Evolutionary conservation across 1,284 basidiomycete species (phyloP), one percentile per base, ranked within the genome.

Genomic region (Austroboletus niveus): DNA sequence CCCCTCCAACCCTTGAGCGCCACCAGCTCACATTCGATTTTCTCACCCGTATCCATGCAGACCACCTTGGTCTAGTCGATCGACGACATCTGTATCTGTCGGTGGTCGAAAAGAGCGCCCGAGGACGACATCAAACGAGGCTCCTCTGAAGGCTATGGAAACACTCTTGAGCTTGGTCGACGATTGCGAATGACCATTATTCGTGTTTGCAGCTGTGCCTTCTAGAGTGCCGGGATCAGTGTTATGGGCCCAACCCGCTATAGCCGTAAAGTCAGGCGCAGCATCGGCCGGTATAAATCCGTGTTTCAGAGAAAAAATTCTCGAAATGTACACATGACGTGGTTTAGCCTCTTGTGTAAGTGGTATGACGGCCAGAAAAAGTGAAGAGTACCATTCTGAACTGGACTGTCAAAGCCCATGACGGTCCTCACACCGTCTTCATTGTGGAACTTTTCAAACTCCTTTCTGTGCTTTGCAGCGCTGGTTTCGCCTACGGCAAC

Each of bases 91-190:
- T 86, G 86, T 59, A 99, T 84, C 60, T 89, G 87, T 61, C 96
- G 81, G 65, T 84, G 85, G 72, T 99, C 97, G 71, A 95, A 89
- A 75, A 98, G 90, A 87, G 40, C 96, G 81, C 4, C 96, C 96
- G 3, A 99, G 80, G 20, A 98, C 91, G 45, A 98, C 92, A 62
- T 98, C 95, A 72, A 99, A 99, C 98, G 95, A 22, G 88, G 87
- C 69, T 98, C 95, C 69, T 99, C 96, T 9, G 90, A 90, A 31
- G 1, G 78, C 42, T 36, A 68, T 41, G n/a, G 66, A 65, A 38
- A 68, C 55, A 1, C 52, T 65, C 53, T 57, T 70, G 54, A 47
- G 80, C 65, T 63, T 72, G 53, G 14, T 71, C 70, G 40, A 66
- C 49, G 58, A 71, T 66, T n/a, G 55, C 51, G 45, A 40, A 12